phyloP scores from a whole-genome alignment of 257 asterid species.

The Capsicum pubescens region DNA sequence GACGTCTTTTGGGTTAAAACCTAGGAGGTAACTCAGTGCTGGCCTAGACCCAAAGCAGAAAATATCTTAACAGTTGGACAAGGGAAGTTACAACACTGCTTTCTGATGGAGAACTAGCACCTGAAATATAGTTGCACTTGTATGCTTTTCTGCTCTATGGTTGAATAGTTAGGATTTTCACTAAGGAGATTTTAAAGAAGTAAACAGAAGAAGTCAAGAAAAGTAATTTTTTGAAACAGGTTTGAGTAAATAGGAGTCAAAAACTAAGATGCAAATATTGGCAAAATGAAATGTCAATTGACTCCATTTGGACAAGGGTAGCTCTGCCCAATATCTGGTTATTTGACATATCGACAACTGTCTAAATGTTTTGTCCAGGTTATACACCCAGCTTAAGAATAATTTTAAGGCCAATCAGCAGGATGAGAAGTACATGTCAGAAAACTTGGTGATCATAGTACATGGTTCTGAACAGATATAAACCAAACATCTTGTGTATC shows the following conservation, averaged over 20 bases:
- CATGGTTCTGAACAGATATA: background rate
- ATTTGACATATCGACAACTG: background rate
- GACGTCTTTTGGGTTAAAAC: too few relatives aligned
- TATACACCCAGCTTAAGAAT: background rate
- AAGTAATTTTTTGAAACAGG: too few relatives aligned
- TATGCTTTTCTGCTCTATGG: too few relatives aligned
- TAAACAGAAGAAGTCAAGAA: too few relatives aligned
- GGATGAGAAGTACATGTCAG: background rate
- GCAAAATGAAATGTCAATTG: too few relatives aligned
- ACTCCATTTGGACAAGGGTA: background rate
- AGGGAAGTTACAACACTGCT: background rate
- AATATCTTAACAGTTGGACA: too few relatives aligned
- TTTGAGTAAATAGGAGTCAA: too few relatives aligned
- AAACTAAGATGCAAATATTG: too few relatives aligned
- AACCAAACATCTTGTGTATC: background rate
- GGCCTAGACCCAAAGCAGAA: too few relatives aligned
- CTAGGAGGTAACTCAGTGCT: too few relatives aligned
- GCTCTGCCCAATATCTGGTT: background rate
- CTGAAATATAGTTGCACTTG: background rate
- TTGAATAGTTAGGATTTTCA: background rate
- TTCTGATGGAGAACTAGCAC: slow-evolving; percentile 9
- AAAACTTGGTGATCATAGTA: background rate
- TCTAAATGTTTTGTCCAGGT: background rate
- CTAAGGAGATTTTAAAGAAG: too few relatives aligned
- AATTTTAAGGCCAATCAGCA: background rate